These are phyloP conservation scores for Colletotrichum siamense DNA, from an alignment of 2,329 filamentous ascomycete species.

Conservation along the genomic window DNA sequence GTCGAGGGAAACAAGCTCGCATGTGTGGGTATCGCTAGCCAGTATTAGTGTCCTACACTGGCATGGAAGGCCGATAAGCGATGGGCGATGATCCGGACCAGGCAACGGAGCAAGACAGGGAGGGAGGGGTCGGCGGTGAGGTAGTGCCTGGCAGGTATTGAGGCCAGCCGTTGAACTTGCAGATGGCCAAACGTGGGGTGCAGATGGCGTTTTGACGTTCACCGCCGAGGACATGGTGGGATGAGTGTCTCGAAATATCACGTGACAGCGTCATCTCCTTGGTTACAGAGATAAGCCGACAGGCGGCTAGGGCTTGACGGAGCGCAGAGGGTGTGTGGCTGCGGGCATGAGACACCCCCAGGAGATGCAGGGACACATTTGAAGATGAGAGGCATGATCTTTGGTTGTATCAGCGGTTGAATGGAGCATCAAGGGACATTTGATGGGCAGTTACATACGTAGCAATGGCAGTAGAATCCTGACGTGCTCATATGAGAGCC, in stretches of 20 bases:
- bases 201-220: slow-evolving; percentile 10
- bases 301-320: background rate
- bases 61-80: background rate
- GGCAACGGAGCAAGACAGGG: background rate
- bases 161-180: background rate
- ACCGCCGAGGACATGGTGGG: slow-evolving; percentile 4
- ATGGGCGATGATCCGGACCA: background rate
- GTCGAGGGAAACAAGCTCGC: background rate
- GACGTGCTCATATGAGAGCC: background rate
- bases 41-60: background rate
- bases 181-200: background rate
- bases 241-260: slow-evolving; percentile 14
- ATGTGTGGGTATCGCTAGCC: background rate
- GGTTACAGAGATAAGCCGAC: background rate
- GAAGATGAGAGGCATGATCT: background rate
- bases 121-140: background rate
- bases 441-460: background rate
- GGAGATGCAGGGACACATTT: background rate
- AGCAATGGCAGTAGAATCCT: no score
- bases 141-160: background rate
- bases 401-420: background rate
- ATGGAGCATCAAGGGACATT: background rate
- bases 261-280: background rate
- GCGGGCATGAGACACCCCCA: background rate
- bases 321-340: background rate